phyloP scores from a whole-genome alignment of 768 basidiomycete genomes.

The Paxillus rubicundulus region DNA sequence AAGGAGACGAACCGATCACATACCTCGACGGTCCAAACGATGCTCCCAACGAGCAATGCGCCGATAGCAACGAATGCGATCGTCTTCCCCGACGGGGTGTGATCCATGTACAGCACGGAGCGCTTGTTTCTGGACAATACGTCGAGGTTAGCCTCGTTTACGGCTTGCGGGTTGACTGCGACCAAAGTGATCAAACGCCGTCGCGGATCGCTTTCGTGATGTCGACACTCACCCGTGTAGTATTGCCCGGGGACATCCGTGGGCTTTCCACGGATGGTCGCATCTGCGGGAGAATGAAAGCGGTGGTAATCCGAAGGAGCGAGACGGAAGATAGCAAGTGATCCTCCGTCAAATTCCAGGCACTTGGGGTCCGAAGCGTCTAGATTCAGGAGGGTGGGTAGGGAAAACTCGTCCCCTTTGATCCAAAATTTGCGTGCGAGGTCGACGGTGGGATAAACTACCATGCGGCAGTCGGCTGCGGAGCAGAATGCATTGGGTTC shows the following conservation, averaged over 20 bases:
- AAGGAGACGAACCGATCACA: not conserved
- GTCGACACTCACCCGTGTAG: constrained; percentile 47
- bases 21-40: constrained; percentile 54
- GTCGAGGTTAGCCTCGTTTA: constrained; percentile 63
- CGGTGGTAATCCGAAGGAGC: constrained; percentile 83
- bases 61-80: constrained; percentile 76
- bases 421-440: constrained; percentile 73
- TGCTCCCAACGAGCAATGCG: constrained; percentile 77
- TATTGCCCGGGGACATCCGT: constrained; percentile 54
- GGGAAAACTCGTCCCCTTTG: constrained; percentile 70
- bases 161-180: constrained; percentile 73
- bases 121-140: constrained; percentile 66
- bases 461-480: constrained; percentile 72
- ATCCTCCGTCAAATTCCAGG: constrained; percentile 40
- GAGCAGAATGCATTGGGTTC: constrained; percentile 55
- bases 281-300: constrained; percentile 71
- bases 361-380: constrained; percentile 42
- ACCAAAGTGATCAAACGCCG: not conserved
- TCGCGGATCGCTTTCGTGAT: not conserved
- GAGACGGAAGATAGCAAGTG: constrained; percentile 69
- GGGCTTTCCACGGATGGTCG: constrained; percentile 40
- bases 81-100: constrained; percentile 41
- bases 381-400: constrained; percentile 55
- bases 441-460: constrained; percentile 58
- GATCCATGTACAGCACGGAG: constrained; percentile 52